Evolutionary conservation across 345 rosid species (phyloP).

Genomic region (Aurinia saxatilis): DNA sequence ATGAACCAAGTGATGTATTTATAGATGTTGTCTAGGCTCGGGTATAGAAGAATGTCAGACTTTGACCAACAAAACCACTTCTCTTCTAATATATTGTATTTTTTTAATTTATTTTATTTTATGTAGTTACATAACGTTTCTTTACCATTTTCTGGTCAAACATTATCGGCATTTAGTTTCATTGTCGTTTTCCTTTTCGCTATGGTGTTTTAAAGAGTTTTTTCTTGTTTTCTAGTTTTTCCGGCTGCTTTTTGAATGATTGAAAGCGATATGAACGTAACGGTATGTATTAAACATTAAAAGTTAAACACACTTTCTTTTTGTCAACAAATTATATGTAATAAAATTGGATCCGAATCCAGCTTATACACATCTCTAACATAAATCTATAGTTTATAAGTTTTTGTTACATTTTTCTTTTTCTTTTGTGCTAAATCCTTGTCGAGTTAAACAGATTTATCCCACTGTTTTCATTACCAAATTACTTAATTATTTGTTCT

Average conservation of each 20-base stretch:
- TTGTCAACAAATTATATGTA: too few species aligned
- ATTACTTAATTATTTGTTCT: too few species aligned
- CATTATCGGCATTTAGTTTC: slow-evolving; percentile 26
- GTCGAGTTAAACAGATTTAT: too few species aligned
- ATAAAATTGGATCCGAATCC: too few species aligned
- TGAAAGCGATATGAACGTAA: slow-evolving; percentile 16
- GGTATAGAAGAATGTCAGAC: slow-evolving; percentile 15
- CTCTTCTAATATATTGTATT: neutral
- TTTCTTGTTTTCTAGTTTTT: slow-evolving; percentile 6
- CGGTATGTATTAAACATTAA: neutral
- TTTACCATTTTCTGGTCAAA: slow-evolving; percentile 29
- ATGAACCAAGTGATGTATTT: slow-evolving; percentile 23
- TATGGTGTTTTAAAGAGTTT: neutral
- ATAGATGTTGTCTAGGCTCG: slow-evolving; percentile 18
- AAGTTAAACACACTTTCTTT: too few species aligned
- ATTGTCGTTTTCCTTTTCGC: neutral
- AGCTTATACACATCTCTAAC: too few species aligned
- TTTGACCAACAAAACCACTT: slow-evolving; percentile 24
- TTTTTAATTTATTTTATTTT: neutral
- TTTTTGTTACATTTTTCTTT: too few species aligned
- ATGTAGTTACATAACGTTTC: slow-evolving; percentile 17
- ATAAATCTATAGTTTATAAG: too few species aligned
- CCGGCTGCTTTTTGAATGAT: slow-evolving; percentile 11
- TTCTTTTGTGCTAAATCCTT: too few species aligned
- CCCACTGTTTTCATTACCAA: too few species aligned